These are phyloP conservation scores for Chlamydomonas incerta DNA, from an alignment of 139 green algal genomes.

Conservation along the genomic window DNA sequence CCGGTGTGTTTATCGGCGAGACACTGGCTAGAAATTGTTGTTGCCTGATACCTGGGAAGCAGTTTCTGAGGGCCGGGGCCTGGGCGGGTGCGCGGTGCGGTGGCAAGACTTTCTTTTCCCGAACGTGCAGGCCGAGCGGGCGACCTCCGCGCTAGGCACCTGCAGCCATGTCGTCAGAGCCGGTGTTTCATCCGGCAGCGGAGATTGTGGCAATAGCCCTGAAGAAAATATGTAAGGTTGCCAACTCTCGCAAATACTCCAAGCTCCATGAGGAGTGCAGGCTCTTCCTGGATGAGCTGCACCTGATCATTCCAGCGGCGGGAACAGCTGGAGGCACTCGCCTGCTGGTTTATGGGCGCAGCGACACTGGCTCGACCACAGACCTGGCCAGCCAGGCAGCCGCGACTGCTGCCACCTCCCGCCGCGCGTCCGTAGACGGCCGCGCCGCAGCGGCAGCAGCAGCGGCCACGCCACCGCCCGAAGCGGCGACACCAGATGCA, in stretches of 20 bases:
- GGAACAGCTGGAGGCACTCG: constrained; percentile 15
- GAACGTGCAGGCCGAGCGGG: too few relatives aligned
- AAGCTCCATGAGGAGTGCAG: constrained; percentile 56
- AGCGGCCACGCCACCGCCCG: not conserved
- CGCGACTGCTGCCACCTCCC: not conserved
- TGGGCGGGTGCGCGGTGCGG: too few relatives aligned
- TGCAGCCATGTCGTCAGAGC: too few relatives aligned
- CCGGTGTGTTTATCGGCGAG: too few relatives aligned
- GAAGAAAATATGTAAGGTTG: constrained; percentile 63
- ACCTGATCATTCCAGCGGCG: constrained; percentile 42
- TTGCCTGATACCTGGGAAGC: too few relatives aligned
- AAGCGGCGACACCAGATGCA: not conserved
- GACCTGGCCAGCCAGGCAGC: not conserved
- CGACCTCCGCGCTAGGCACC: too few relatives aligned
- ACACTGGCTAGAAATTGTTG: too few relatives aligned
- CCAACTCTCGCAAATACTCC: constrained; percentile 49
- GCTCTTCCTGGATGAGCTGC: constrained; percentile 57
- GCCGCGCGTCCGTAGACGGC: not conserved
- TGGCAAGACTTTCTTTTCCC: too few relatives aligned
- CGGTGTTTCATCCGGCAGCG: constrained; percentile 56
- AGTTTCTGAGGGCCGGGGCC: too few relatives aligned
- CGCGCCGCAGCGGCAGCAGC: too few relatives aligned
- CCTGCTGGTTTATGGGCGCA: constrained; percentile 23
- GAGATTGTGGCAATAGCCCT: constrained; percentile 66
- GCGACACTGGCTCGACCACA: not conserved